Percentiles rank a stretch among this genome's conserved stretches.
Evolutionary conservation across 768 basidiomycete genomes (phyloP).

Genomic region (Boletellus sp.): DNA sequence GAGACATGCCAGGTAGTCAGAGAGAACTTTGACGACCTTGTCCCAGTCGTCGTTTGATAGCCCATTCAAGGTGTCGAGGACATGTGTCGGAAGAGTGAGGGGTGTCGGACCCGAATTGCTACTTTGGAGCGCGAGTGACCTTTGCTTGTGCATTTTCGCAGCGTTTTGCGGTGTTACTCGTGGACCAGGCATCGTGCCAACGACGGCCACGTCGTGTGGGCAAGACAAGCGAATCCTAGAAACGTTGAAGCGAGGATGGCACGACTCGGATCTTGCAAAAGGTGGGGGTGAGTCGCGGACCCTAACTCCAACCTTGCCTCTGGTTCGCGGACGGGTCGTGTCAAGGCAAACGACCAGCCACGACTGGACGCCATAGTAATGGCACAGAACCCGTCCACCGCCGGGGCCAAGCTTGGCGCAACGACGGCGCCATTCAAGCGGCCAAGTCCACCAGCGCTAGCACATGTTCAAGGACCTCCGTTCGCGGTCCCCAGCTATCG

Average conservation of each 20-base stretch:
- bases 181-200: conserved; percentile 21
- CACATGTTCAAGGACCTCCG: no score
- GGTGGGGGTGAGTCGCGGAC: no score
- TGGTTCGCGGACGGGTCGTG: no score
- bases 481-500: no score
- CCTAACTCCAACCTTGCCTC: no score
- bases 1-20: conserved; percentile 48
- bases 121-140: background rate
- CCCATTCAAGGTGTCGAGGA: conserved; percentile 11
- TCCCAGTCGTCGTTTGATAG: conserved; percentile 45
- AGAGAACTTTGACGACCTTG: conserved; percentile 46
- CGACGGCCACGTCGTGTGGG: background rate
- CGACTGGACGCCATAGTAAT: no score
- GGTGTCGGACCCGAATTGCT: background rate
- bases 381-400: no score
- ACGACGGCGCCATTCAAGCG: no score
- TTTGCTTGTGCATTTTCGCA: conserved; percentile 16
- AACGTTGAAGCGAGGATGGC: background rate
- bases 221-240: background rate
- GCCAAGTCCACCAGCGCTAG: no score
- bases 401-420: no score
- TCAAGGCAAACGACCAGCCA: no score
- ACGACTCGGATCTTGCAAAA: no score
- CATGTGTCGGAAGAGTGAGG: background rate
- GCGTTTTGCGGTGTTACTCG: conserved; percentile 18